Evolutionary conservation across 2,329 filamentous ascomycete species (phyloP), one percentile per base, ranked within the genome.

Genomic region (Verticillium zaregamsianum): DNA sequence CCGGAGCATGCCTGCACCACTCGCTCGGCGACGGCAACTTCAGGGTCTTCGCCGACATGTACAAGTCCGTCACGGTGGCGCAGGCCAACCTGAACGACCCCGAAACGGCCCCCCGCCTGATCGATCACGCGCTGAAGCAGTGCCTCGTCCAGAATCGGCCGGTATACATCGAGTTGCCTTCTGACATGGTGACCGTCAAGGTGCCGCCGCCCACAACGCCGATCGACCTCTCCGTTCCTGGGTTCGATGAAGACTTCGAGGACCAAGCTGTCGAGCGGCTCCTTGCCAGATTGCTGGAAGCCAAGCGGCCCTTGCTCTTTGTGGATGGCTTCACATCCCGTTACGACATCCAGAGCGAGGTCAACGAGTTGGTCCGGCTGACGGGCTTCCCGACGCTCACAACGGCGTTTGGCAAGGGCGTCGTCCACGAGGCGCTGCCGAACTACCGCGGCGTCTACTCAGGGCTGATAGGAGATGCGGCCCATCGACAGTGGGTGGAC

Each of bases 91-190:
- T 86, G 1, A 75, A 69, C 49, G 78, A 85, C 63, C 71, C 79
- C 1, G 64, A 70, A 2, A 78, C 77, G 2, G 78, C 79, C 14
- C 75, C 83, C 0, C 74, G 77, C 28, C 75, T 81, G 61, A 83
- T 87, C 31, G 84, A 87, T 65, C 69, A 75, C 56, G 75, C 79
- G 4, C 70, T 87, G 35, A 72, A 73, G 61, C 77, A 82, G 61
- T 84, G 81, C 56, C 70, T 86, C 35, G 66, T 81, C 55, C 78
- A 83, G 37, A 83, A 80, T 61, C 75, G 82, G 3, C 85, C 85
- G 0, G 85, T 84, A 0, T 86, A 85, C 62, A 79, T 87, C 23
- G 79, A 83, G 64, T 66, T 87, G 5, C 85, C 84, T 0, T 77
- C 78, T 14, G 84, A 87, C 65, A 73, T 86, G 70, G 82, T 83